Percentiles rank a stretch among this genome's conserved stretches.
Conservation (phyloP, 768 basidiomycete species). For the Tubosaeta sp. region DNA sequence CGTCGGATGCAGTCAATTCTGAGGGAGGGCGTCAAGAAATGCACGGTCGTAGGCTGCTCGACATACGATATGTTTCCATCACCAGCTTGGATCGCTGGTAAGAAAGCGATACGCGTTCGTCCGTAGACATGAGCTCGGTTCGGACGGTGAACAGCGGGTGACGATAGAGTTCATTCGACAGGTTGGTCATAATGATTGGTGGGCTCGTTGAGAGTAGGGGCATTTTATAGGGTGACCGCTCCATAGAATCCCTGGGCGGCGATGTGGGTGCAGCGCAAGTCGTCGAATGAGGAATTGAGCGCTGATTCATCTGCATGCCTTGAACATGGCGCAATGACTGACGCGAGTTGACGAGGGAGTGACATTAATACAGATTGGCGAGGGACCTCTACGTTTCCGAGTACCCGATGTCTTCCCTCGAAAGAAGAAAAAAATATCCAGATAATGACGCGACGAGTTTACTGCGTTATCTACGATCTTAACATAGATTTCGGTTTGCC, state of each 20-base stretch:
- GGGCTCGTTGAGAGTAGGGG: not conserved
- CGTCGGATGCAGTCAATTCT: conserved; percentile 40
- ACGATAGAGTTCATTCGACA: conserved; percentile 8
- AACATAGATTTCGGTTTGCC: no score
- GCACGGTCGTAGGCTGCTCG: not conserved
- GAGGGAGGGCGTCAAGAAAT: not conserved
- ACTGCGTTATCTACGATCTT: no score
- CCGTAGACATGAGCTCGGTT: conserved; percentile 40
- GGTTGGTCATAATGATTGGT: not conserved
- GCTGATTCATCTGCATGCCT: not conserved
- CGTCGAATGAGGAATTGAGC: not conserved
- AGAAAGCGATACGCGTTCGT: conserved; percentile 47
- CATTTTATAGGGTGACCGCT: not conserved
- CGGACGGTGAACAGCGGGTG: conserved; percentile 46
- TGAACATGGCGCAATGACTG: no score
- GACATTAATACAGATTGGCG: no score
- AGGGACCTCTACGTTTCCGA: no score
- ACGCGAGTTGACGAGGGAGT: no score
- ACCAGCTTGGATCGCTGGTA: conserved; percentile 47
- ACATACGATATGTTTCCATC: conserved; percentile 46
- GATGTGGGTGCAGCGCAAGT: no score
- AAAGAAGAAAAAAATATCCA: no score
- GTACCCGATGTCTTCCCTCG: no score
- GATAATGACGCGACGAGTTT: no score
- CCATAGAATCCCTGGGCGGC: not conserved